Evolutionary conservation across 169 alveolate genomes (phyloP).

Genomic region (Eimeria nieschulzi): DNA sequence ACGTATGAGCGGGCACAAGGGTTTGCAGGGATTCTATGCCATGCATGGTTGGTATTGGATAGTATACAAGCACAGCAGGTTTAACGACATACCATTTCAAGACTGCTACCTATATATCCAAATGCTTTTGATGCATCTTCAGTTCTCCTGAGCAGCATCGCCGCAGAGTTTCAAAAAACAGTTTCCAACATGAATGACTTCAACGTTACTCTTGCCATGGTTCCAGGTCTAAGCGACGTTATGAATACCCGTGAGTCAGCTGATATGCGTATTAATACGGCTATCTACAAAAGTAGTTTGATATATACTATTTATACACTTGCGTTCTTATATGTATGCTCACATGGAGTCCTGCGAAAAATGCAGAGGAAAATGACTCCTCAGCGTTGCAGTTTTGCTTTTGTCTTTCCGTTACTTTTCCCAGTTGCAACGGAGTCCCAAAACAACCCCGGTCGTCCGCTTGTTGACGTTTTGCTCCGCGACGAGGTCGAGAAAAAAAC

Average conservation of each 20-base stretch:
- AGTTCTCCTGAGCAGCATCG: conserved; percentile 25
- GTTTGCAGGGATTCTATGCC: too few species aligned
- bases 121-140: neutral
- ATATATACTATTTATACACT: too few species aligned
- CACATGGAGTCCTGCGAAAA: too few species aligned
- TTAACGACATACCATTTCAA: too few species aligned
- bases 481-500: conserved; percentile 25
- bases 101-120: neutral
- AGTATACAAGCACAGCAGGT: too few species aligned
- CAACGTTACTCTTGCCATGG: conserved; percentile 9
- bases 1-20: neutral
- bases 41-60: too few species aligned
- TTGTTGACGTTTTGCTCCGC: conserved; percentile 22
- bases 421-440: conserved; percentile 16
- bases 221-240: conserved; percentile 18
- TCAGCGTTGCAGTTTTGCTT: too few species aligned
- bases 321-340: too few species aligned
- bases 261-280: neutral
- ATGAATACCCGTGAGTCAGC: conserved; percentile 20
- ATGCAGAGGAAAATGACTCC: too few species aligned
- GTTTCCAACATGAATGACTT: neutral
- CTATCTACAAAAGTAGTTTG: too few species aligned
- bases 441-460: neutral
- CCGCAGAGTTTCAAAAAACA: neutral
- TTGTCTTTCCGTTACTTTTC: neutral